These are phyloP conservation scores for Hypoxylon fuscum DNA, from an alignment of 495 filamentous ascomycete species.

Conservation along the genomic window DNA sequence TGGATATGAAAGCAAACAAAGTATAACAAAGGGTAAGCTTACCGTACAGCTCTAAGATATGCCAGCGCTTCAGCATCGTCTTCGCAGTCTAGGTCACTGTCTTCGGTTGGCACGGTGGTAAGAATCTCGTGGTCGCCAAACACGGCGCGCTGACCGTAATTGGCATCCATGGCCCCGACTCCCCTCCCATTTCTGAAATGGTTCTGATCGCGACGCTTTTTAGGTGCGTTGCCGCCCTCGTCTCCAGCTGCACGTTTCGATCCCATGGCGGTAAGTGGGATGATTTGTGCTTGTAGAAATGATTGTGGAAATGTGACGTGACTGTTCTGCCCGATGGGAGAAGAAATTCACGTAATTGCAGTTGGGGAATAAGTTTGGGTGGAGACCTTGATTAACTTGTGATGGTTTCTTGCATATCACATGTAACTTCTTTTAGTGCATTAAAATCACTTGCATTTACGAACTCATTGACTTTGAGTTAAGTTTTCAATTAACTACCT, in stretches of 20 bases:
- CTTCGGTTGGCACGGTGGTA: slow-evolving; percentile 48
- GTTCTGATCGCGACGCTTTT: slow-evolving; percentile 8
- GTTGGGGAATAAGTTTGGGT: no score
- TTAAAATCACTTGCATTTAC: no score
- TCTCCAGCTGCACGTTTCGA: slow-evolving; percentile 43
- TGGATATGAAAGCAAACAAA: slow-evolving; percentile 21
- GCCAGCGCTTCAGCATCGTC: slow-evolving; percentile 70
- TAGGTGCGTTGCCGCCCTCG: slow-evolving; percentile 33
- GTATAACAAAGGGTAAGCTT: slow-evolving; percentile 49
- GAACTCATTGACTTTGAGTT: no score
- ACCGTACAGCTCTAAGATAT: slow-evolving; percentile 86
- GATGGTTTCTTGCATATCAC: no score
- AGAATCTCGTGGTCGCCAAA: slow-evolving; percentile 76
- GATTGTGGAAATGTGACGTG: not conserved
- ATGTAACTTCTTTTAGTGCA: no score
- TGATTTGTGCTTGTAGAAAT: not conserved
- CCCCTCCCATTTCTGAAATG: not conserved
- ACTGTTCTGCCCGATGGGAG: not conserved
- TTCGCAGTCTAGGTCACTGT: slow-evolving; percentile 63
- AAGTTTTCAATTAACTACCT: no score
- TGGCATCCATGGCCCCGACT: slow-evolving; percentile 60
- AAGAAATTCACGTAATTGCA: no score
- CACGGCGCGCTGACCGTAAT: slow-evolving; percentile 78
- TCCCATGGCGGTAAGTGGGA: slow-evolving; percentile 27
- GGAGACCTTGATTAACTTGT: no score